These are phyloP conservation scores for Erigeron canadensis DNA, from an alignment of 129 eudicot species.

Conservation along the genomic window DNA sequence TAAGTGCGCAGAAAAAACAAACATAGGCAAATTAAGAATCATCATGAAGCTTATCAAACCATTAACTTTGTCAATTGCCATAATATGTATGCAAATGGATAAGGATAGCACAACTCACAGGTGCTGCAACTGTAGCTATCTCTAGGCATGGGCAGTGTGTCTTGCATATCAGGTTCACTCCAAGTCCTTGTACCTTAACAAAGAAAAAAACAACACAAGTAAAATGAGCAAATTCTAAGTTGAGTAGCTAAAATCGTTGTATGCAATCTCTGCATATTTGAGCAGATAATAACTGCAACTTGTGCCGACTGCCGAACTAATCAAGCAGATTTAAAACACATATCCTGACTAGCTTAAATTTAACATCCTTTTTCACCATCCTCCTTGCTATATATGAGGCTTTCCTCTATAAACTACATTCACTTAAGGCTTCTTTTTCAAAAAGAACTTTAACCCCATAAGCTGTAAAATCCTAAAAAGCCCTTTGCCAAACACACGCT, in stretches of 20 bases:
- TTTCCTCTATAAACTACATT: no score
- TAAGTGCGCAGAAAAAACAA: not conserved
- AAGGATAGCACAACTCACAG: constrained; percentile 41
- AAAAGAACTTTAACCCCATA: no score
- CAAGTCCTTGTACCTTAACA: constrained; percentile 58
- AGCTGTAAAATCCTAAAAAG: not conserved
- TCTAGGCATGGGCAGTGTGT: constrained; percentile 69
- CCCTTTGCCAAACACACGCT: not conserved
- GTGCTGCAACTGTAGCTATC: constrained; percentile 90
- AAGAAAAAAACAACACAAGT: constrained; percentile 5
- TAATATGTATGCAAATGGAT: constrained; percentile 40
- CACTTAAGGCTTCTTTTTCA: no score
- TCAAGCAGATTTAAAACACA: not conserved
- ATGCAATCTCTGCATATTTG: constrained; percentile 9
- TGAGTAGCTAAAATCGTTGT: not conserved
- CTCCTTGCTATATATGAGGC: no score
- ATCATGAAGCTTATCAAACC: not conserved
- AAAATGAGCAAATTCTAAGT: constrained; percentile 10
- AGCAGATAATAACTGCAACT: not conserved
- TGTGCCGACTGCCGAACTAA: not conserved
- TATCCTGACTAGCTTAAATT: not conserved
- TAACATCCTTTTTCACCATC: not conserved
- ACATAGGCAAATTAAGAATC: not conserved
- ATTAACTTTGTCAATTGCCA: not conserved
- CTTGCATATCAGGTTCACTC: constrained; percentile 73